Conservation (phyloP, 2,329 filamentous ascomycete genomes). For the Elsinoe perseae region DNA sequence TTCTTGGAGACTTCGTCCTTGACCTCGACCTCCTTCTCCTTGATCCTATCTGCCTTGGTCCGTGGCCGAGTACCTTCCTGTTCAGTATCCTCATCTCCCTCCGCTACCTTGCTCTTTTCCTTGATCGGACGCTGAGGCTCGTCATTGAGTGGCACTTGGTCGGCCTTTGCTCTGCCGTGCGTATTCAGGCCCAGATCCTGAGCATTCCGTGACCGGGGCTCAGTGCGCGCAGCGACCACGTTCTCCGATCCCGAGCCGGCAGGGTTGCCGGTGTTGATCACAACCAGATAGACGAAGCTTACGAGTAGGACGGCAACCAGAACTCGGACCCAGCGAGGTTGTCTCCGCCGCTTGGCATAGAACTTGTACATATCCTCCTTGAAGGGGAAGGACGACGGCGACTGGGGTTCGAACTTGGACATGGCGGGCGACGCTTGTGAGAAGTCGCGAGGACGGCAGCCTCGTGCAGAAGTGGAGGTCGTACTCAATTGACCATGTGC, state of each 20-base stretch:
- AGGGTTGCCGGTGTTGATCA: slow-evolving; percentile 11
- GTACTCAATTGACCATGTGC: not conserved
- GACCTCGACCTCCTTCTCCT: slow-evolving; percentile 4
- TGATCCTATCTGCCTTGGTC: not conserved
- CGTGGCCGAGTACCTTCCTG: not conserved
- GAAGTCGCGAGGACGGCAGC: not conserved
- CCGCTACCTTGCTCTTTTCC: not conserved
- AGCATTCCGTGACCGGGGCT: not conserved
- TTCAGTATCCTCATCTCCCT: not conserved
- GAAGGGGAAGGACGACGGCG: slow-evolving; percentile 2
- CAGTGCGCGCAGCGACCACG: not conserved
- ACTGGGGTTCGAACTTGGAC: slow-evolving; percentile 4
- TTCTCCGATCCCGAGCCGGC: not conserved
- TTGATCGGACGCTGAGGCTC: not conserved
- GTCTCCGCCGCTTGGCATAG: slow-evolving; percentile 12
- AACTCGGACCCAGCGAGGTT: slow-evolving; percentile 12
- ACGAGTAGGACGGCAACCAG: not conserved
- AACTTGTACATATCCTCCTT: slow-evolving; percentile 14
- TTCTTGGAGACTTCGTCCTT: slow-evolving; percentile 7
- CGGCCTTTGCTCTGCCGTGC: not conserved
- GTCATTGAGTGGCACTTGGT: not conserved
- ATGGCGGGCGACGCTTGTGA: not conserved
- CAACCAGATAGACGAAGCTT: slow-evolving; percentile 12
- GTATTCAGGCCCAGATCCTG: slow-evolving; percentile 11
- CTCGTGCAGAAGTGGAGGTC: not conserved